Evolutionary conservation across 192 early-diverging fungal genomes (phyloP).

Genomic region (Umbelopsis sp.): DNA sequence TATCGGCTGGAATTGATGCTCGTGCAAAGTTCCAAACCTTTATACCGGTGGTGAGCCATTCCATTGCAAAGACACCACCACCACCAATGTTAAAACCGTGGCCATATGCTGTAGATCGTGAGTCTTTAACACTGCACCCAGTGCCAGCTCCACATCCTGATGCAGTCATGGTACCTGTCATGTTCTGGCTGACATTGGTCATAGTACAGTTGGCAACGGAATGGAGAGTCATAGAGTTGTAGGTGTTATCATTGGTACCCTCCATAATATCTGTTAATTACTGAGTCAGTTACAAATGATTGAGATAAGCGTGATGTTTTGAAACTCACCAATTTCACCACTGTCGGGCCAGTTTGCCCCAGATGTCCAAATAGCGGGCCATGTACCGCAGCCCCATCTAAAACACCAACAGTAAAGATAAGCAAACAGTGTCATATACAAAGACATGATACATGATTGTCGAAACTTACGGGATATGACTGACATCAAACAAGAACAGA

Average conservation of each 20-base stretch:
- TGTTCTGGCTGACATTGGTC: not conserved
- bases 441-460: not conserved
- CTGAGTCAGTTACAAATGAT: not conserved
- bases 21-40: conserved; percentile 46
- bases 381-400: conserved; percentile 50
- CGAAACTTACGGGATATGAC: conserved; percentile 37
- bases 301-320: not conserved
- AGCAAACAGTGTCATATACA: no score
- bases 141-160: not conserved
- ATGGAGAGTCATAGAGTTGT: conserved; percentile 41
- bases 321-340: conserved; percentile 44
- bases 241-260: conserved; percentile 38
- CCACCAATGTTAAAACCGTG: conserved; percentile 34
- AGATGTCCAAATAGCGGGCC: conserved; percentile 52
- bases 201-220: conserved; percentile 42
- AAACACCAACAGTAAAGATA: not conserved
- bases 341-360: conserved; percentile 47
- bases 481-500: conserved; percentile 31
- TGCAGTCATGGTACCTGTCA: conserved; percentile 21
- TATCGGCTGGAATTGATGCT: conserved; percentile 40
- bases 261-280: conserved; percentile 41
- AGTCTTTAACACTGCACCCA: conserved; percentile 10
- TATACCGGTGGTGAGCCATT: conserved; percentile 36
- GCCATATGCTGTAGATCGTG: conserved; percentile 33
- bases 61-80: conserved; percentile 49